Evolutionary conservation across 2,329 filamentous ascomycete genomes (phyloP), one percentile per base, ranked within the genome.

Genomic region (Aschersonia sp.): DNA sequence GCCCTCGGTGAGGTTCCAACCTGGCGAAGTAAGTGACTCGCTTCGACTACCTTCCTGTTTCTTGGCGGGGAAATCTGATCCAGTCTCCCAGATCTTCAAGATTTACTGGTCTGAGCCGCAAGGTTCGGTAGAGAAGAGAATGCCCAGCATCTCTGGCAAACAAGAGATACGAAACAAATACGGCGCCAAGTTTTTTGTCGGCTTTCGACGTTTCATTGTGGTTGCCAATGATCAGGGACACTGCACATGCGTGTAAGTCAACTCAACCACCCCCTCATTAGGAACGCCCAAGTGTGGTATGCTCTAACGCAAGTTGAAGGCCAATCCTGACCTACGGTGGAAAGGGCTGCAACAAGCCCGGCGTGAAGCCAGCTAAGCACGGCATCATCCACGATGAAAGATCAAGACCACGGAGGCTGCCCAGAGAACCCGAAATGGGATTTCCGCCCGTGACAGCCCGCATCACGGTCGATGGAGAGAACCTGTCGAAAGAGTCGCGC

Each of bases 301-400:
- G 22, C 22, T 22, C 22, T 22, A 22, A 22, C 22, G 22, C 22
- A 22, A 22, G 22, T 22, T 2, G 22, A 48, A 77, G 75, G 10
- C 73, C 74, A 1, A 77, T 79, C 45, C 60, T 72, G 29, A 77
- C 75, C 0, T 79, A 79, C 50, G 67, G 68, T n/a, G 63, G 63
- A 29, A 66, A 69, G 50, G 76, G 59, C 1, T 79, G 74, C 54
- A 67, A 56, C 12, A 79, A 79, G 56, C 61, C 49, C n/a, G 74
- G 74, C 2, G 66, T 73, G 10, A 74, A 75, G 50, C 60, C 73
- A 4, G 57, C 62, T 7, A 71, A 73, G 48, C 76, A 79, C 50
- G 76, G 76, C 37, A 71, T 78, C 40, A 65, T 77, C 29, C 64
- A 70, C 54, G 65, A 68, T 32, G 49, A 51, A 9, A 57, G 59